Conservation (phyloP, 495 filamentous ascomycete genomes). For the Podospora sp. region DNA sequence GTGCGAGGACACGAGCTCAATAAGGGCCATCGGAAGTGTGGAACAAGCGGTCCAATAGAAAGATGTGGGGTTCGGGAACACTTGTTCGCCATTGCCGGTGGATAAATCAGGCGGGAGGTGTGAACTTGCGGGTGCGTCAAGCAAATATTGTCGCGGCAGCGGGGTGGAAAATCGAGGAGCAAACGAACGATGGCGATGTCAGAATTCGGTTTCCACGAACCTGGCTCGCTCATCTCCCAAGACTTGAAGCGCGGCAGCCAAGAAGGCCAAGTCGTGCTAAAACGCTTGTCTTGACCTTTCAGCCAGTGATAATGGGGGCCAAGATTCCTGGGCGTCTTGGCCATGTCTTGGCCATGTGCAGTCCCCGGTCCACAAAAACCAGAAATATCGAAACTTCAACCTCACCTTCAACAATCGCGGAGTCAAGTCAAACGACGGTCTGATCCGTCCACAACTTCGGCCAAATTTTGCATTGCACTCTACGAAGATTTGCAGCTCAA, state of each 20-base stretch:
- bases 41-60: too few relatives aligned
- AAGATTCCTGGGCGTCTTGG: slow-evolving; percentile 9
- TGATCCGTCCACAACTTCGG: not conserved
- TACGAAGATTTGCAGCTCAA: slow-evolving; percentile 4
- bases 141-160: too few relatives aligned
- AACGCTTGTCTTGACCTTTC: not conserved
- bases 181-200: too few relatives aligned
- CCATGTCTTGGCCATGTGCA: not conserved
- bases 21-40: too few relatives aligned
- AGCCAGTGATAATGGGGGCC: not conserved
- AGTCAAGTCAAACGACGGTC: not conserved
- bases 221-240: not conserved
- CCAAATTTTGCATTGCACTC: not conserved
- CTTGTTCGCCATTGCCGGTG: too few relatives aligned
- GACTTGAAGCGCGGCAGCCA: not conserved
- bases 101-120: too few relatives aligned
- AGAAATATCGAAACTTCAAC: not conserved
- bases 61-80: too few relatives aligned
- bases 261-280: slow-evolving; percentile 11
- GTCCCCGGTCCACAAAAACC: not conserved
- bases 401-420: not conserved
- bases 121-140: too few relatives aligned
- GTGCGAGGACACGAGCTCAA: too few relatives aligned
- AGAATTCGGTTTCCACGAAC: not conserved
- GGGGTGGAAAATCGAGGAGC: too few relatives aligned